Base-by-base conservation (phyloP, 352 stramenopile genomes). In the Pythium dissimile region DNA sequence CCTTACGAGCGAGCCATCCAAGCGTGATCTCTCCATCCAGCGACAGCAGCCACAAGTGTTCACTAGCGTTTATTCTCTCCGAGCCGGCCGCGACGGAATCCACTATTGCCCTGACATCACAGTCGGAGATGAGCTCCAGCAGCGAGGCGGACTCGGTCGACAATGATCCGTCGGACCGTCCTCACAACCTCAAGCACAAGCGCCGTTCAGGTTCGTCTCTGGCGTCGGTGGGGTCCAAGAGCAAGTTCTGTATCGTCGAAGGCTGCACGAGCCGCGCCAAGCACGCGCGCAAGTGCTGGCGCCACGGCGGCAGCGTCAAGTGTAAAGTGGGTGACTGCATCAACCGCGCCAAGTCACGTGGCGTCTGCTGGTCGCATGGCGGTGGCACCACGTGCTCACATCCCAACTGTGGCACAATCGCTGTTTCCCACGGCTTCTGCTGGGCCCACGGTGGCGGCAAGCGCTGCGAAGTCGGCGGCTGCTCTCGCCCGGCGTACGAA, bases 261-360 rank as follows among this genome's bases (percentile, higher is more conserved):
- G 76, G 73, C 34, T 86, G 76, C 55, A 73, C 54, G 10, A 82
- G 71, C 45, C 73, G 76, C 20, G 76, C 76, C 47, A 86, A 86
- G 37, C 73, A 84, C 50, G 65, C 71, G 23, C 73, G 73, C 16
- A 68, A 67, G 24, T 86, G 76, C 63, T 86, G 76, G 76, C 73
- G 74, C 18, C 76, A 86, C 51, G 76, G 76, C 50, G 76, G 76
- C 16, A 83, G 63, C 44, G 70, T 84, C 28, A 67, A 69, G 27
- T 89, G 79, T 66, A 86, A 80, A 43, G 59, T 81, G 18, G 5
- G 61, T 4, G 77, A 81, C 42, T 90, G 80, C 60, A 69, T 62
- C 32, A 88, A 88, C 50, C 72, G 75, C 27, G 75, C 75, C 62
- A 86, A 86, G 75, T 81, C 71, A 34, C 75, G 78, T 46, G 71